Percentiles rank a stretch among this genome's conserved stretches.
Conservation (phyloP, 2,329 filamentous ascomycete genomes). For the Geosmithia flava region DNA sequence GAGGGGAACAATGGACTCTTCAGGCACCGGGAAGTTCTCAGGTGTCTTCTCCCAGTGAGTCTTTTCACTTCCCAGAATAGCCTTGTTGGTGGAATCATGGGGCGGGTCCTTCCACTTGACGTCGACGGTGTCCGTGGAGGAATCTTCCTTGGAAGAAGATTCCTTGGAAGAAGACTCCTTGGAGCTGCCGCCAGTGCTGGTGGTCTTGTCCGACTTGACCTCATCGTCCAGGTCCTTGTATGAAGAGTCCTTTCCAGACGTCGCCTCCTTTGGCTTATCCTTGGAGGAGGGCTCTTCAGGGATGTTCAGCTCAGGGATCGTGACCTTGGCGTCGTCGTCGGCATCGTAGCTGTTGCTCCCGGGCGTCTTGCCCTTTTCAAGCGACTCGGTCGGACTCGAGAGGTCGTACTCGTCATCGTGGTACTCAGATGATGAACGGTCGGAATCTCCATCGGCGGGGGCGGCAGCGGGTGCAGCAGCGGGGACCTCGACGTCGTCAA, state of each 20-base stretch:
- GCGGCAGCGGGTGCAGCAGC: constrained; percentile 2
- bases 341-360: neutral
- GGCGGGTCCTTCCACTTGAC: constrained; percentile 15
- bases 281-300: neutral
- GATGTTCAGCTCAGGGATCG: neutral
- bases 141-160: neutral
- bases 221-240: neutral
- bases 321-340: neutral
- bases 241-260: neutral
- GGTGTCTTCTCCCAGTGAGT: constrained; percentile 62
- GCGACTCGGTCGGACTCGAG: neutral
- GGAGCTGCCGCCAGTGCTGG: neutral
- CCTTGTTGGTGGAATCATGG: constrained; percentile 7
- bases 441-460: constrained; percentile 3
- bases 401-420: neutral
- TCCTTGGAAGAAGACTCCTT: neutral
- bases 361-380: neutral
- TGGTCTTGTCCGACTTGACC: neutral
- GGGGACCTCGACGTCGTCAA: neutral
- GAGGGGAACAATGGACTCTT: constrained; percentile 59
- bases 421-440: neutral
- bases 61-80: constrained; percentile 3
- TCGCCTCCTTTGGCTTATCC: neutral
- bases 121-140: constrained; percentile 2
- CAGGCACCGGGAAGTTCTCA: constrained; percentile 67